Conservation (phyloP, 306 rosid genomes). For the Vicia faba region DNA sequence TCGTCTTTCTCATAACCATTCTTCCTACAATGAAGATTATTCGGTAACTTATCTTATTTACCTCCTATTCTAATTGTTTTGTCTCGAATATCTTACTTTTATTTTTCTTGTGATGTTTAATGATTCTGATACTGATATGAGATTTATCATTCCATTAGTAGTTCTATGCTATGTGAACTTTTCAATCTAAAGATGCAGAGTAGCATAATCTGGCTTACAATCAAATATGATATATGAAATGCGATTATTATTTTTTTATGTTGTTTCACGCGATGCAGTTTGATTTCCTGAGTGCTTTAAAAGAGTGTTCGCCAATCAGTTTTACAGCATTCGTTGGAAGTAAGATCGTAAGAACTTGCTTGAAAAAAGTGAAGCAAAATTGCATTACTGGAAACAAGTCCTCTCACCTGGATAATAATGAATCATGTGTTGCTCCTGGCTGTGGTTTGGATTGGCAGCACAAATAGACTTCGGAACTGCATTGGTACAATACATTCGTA, state of each 20-base stretch:
- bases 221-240: neutral
- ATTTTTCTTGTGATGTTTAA: too few species aligned
- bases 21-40: too few species aligned
- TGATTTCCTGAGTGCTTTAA: neutral
- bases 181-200: too few species aligned
- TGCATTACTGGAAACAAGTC: neutral
- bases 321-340: too few species aligned
- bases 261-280: neutral
- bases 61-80: neutral
- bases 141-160: neutral
- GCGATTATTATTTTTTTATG: neutral
- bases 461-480: neutral
- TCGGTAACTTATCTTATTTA: neutral
- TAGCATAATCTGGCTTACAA: neutral
- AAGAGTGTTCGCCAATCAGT: neutral
- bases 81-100: too few species aligned
- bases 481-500: neutral
- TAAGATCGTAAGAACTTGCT: too few species aligned
- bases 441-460: neutral
- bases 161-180: too few species aligned
- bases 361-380: neutral
- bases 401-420: constrained; percentile 4
- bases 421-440: too few species aligned
- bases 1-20: too few species aligned
- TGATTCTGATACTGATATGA: neutral